A percentile compares a stretch with the other conserved stretches of the same genome.
Conservation (phyloP, 345 rosid species). For the Gossypium stocksii region DNA sequence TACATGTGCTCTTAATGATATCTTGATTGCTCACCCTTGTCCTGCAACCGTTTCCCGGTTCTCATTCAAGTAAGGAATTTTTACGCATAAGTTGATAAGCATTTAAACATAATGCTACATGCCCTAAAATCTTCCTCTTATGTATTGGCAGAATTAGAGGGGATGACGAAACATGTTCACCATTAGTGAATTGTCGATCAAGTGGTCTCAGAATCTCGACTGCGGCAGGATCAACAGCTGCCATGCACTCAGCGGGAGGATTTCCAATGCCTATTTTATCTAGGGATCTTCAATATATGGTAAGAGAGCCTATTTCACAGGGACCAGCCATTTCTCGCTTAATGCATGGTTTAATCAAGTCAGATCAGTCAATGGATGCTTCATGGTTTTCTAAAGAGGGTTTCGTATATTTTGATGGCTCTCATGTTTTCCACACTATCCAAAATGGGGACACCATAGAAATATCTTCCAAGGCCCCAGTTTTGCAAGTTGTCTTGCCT, state of each 20-base stretch:
- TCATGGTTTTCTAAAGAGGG: slow-evolving; percentile 69
- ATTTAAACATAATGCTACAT: neutral
- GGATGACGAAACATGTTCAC: slow-evolving; percentile 34
- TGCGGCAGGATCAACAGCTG: slow-evolving; percentile 87
- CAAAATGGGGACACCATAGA: slow-evolving; percentile 55
- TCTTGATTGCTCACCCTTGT: slow-evolving; percentile 73
- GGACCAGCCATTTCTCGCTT: slow-evolving; percentile 30
- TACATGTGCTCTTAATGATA: slow-evolving; percentile 70
- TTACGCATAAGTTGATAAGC: neutral
- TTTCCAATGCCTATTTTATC: slow-evolving; percentile 66
- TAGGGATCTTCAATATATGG: slow-evolving; percentile 72
- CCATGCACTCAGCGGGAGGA: slow-evolving; percentile 93
- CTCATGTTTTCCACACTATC: slow-evolving; percentile 44
- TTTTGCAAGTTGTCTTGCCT: slow-evolving; percentile 63
- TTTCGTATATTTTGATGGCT: slow-evolving; percentile 68
- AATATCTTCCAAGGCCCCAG: slow-evolving; percentile 62
- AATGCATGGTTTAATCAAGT: slow-evolving; percentile 63
- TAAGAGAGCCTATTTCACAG: slow-evolving; percentile 78
- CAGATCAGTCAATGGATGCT: slow-evolving; percentile 48
- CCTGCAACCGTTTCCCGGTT: slow-evolving; percentile 79
- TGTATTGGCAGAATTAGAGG: slow-evolving; percentile 45
- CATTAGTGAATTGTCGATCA: slow-evolving; percentile 64
- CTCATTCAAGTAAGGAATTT: slow-evolving; percentile 60
- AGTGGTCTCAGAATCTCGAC: slow-evolving; percentile 90
- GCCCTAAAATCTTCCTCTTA: neutral